Evolutionary conservation across 2,329 filamentous ascomycete species (phyloP), one percentile per base, ranked within the genome.

Genomic region (Aspergillus eucalypticola): DNA sequence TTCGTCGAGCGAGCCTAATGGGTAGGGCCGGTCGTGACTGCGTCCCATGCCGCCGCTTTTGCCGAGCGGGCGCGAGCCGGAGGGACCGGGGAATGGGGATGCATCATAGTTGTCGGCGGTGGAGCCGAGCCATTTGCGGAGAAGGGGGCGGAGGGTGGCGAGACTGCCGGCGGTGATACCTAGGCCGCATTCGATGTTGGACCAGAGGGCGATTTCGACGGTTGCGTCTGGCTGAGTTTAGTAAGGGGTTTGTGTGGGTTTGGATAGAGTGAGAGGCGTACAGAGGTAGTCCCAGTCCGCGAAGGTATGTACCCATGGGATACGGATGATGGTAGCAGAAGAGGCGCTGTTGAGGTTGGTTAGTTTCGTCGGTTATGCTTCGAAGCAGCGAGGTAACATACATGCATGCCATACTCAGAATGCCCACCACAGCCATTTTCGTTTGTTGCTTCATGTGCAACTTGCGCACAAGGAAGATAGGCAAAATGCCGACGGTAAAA

Each of bases 391-490:
- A 38, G 44, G 23, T 10, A 32, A 66, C 69, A 39, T 63, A 71
- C 69, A 79, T 76, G 64, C 84, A 84, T 39, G 83, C 86, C 73
- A 44, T 13, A 29, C 44, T 23, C 49, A 88, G 72, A 48, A 88
- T 78, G 0, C 79, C 76, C 8, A 81, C 78, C 3, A 87, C 75
- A 0, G 83, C 78, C 2, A 82, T 17, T 67, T 86, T 87, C 4
- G 79, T 81, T 60, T 77, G 77, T 11, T 64, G 70, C 54, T 81
- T 80, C 79, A 88, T 85, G 54, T 85, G 80, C 29, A 88, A 69
- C n/a, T 80, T 78, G 71, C 76, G 80, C 1, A 88, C 77, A 3
- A 88, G 75, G 64, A 83, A 82, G 8, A 83, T 79, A 0, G 83
- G 83, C 4, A 85, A 69, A 29, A 84, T 76, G 3, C 80, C 77